These are phyloP conservation scores for Pisolithus tinctorius DNA, from an alignment of 768 basidiomycete genomes.

Conservation along the genomic window DNA sequence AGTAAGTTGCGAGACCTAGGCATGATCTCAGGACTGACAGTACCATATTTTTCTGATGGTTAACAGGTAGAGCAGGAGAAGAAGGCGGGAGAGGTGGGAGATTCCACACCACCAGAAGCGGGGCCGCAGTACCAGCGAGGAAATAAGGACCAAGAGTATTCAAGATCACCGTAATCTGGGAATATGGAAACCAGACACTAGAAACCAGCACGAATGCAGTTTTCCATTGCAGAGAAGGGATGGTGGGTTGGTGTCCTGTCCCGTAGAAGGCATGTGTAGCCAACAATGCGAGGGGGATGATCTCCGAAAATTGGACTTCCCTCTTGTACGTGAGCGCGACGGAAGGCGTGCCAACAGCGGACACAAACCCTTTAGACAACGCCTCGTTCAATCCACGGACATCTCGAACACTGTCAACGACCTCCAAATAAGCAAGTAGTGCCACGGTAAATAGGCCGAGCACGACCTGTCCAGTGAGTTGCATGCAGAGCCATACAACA, in stretches of 20 bases:
- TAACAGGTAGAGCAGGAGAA: background rate
- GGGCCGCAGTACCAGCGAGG: conserved; percentile 58
- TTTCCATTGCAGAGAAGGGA: conserved; percentile 95
- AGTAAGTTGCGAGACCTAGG: conserved; percentile 67
- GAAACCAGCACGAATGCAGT: conserved; percentile 77
- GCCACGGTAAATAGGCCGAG: conserved; percentile 59
- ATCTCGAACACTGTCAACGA: conserved; percentile 78
- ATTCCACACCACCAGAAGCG: conserved; percentile 81
- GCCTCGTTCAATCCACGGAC: conserved; percentile 45
- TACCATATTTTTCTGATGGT: conserved; percentile 12
- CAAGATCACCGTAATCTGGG: conserved; percentile 63
- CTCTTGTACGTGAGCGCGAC: conserved; percentile 30
- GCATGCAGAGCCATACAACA: conserved; percentile 48
- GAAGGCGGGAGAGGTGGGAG: conserved; percentile 48
- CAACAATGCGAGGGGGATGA: conserved; percentile 69
- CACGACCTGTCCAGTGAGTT: conserved; percentile 78
- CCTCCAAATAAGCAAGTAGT: conserved; percentile 70
- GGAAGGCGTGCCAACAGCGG: conserved; percentile 38
- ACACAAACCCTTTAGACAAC: conserved; percentile 21
- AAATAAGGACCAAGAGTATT: conserved; percentile 76
- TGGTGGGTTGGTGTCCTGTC: conserved; percentile 88
- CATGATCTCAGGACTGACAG: conserved; percentile 44
- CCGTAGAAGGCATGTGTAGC: conserved; percentile 73
- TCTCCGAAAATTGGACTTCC: conserved; percentile 54
- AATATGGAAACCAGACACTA: conserved; percentile 62